Conservation (phyloP, 2,329 filamentous ascomycete genomes). For the Rachicladosporium sp. region DNA sequence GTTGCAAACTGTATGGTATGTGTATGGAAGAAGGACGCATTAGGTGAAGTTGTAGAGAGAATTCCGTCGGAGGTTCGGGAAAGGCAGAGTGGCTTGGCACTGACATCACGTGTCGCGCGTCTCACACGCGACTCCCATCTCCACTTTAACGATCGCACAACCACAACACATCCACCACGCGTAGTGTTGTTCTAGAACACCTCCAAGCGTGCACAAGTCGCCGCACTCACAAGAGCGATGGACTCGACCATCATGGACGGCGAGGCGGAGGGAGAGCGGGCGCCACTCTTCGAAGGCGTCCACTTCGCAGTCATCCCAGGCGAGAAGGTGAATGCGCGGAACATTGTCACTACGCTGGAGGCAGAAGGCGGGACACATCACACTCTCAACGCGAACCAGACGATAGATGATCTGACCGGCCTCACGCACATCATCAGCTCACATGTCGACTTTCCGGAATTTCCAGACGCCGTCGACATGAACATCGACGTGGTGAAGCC, state of each 20-base stretch:
- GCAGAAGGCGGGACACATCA: conserved; percentile 34
- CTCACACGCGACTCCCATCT: not conserved
- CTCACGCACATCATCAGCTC: conserved; percentile 58
- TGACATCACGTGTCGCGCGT: not conserved
- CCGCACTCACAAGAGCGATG: not conserved
- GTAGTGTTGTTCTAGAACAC: too few relatives aligned
- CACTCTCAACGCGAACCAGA: conserved; percentile 27
- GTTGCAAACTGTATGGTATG: too few relatives aligned
- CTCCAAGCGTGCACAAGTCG: too few relatives aligned
- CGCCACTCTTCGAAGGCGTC: conserved; percentile 25
- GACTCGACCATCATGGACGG: not conserved
- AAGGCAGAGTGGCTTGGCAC: too few relatives aligned
- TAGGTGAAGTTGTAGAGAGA: too few relatives aligned
- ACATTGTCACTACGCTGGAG: conserved; percentile 4
- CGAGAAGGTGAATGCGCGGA: conserved; percentile 13
- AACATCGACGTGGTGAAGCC: conserved; percentile 78
- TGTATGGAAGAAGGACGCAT: too few relatives aligned
- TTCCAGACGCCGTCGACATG: conserved; percentile 56
- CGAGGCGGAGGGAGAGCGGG: conserved; percentile 3
- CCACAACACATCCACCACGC: too few relatives aligned
- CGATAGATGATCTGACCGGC: conserved; percentile 29
- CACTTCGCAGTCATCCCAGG: conserved; percentile 33
- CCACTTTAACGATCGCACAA: not conserved
- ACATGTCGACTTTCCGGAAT: conserved; percentile 86
- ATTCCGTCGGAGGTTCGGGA: too few relatives aligned